Conservation (phyloP, 805 yeast species). For the Metschnikowia cubensis region DNA sequence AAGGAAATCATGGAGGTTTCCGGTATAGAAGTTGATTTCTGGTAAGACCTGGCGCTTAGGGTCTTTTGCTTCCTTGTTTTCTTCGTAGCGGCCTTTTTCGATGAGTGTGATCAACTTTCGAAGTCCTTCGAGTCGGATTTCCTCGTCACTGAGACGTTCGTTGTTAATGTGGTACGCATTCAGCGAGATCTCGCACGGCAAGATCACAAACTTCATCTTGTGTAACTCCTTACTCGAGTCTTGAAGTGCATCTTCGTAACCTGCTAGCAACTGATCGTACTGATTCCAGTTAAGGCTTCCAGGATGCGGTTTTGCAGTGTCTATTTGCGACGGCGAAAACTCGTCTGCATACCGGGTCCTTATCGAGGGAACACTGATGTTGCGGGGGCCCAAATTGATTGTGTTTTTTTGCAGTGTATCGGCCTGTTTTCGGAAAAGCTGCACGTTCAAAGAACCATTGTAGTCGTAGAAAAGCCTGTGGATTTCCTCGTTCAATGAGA, state of each 20-base stretch:
- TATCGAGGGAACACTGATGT: slow-evolving; percentile 39
- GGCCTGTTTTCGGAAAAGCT: slow-evolving; percentile 47
- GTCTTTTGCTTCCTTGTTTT: slow-evolving; percentile 21
- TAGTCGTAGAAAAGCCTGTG: slow-evolving; percentile 77
- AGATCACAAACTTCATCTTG: slow-evolving; percentile 76
- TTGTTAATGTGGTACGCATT: slow-evolving; percentile 45
- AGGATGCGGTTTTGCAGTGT: slow-evolving; percentile 42
- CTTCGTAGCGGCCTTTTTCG: slow-evolving; percentile 49
- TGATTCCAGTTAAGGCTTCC: slow-evolving; percentile 81
- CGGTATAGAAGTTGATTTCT: slow-evolving; percentile 84
- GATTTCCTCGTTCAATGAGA: slow-evolving; percentile 77
- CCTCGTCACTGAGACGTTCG: slow-evolving; percentile 75
- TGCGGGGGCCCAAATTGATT: slow-evolving; percentile 14
- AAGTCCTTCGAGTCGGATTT: slow-evolving; percentile 87
- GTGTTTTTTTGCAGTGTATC: slow-evolving; percentile 4
- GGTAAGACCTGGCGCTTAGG: slow-evolving; percentile 47
- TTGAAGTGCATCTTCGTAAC: slow-evolving; percentile 71
- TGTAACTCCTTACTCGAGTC: slow-evolving; percentile 52
- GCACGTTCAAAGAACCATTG: slow-evolving; percentile 72
- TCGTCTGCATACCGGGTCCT: slow-evolving; percentile 74
- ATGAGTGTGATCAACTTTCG: slow-evolving; percentile 61
- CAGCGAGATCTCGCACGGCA: slow-evolving; percentile 72
- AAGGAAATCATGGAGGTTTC: slow-evolving; percentile 68
- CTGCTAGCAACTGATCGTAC: slow-evolving; percentile 87
- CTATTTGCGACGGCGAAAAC: slow-evolving; percentile 45